Conservation (phyloP, 192 early-diverging fungal species). For the Geranomyces michiganensis region DNA sequence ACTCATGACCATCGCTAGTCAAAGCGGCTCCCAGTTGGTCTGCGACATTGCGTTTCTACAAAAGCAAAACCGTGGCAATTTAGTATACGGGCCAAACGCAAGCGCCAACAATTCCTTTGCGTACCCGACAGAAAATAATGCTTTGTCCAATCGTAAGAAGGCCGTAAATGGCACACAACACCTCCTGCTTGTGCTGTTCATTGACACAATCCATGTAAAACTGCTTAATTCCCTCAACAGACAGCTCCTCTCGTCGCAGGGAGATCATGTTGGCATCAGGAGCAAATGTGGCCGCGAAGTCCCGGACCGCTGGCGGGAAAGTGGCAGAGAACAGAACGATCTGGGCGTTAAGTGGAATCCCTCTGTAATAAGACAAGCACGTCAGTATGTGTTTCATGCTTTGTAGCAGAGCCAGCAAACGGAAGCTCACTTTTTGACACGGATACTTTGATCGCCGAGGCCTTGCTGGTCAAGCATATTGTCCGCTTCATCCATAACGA, state of each 20-base stretch:
- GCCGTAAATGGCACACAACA: conserved; percentile 56
- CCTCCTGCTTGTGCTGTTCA: conserved; percentile 73
- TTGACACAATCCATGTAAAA: conserved; percentile 93
- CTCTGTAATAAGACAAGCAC: conserved; percentile 35
- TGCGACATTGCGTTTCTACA: conserved; percentile 76
- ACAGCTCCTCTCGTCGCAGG: conserved; percentile 84
- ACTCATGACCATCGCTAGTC: conserved; percentile 80
- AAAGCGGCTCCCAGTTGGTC: conserved; percentile 76
- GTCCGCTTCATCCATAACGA: conserved; percentile 98
- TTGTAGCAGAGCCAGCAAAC: neutral
- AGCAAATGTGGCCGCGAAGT: conserved; percentile 80
- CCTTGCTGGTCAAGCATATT: conserved; percentile 88
- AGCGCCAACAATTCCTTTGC: conserved; percentile 8
- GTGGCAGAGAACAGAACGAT: conserved; percentile 95
- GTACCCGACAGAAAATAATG: conserved; percentile 91
- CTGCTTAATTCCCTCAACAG: conserved; percentile 93
- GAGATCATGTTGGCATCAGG: conserved; percentile 85
- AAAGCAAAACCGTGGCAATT: neutral
- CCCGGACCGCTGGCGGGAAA: conserved; percentile 76
- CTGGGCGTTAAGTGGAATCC: conserved; percentile 75
- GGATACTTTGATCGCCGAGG: conserved; percentile 84
- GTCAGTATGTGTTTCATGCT: too few species aligned
- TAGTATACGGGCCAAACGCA: neutral
- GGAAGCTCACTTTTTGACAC: conserved; percentile 75
- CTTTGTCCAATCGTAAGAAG: conserved; percentile 93